Evolutionary conservation across 179 eudicot genomes (phyloP).

Genomic region (Patellifolia procumbens): DNA sequence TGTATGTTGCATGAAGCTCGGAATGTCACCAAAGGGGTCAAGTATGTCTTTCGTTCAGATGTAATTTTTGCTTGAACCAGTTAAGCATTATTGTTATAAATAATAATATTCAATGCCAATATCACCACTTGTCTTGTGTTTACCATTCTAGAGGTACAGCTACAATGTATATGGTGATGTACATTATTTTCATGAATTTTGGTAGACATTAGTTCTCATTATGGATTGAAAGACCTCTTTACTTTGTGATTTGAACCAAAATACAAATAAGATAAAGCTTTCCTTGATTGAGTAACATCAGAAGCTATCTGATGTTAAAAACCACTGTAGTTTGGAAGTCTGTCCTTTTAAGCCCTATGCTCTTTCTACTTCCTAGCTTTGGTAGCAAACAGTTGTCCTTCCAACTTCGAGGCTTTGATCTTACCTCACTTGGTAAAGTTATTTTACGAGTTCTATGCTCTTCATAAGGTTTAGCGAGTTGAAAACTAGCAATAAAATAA

Average conservation of each 20-base stretch:
- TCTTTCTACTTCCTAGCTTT: background rate
- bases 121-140: background rate
- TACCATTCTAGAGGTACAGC: background rate
- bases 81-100: conserved; percentile 6
- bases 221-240: background rate
- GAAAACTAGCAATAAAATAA: background rate
- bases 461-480: background rate
- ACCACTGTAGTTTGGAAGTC: background rate
- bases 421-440: background rate
- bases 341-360: no score
- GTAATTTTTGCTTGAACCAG: conserved; percentile 69
- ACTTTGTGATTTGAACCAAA: background rate
- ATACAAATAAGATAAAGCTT: background rate
- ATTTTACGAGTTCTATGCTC: background rate
- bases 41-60: conserved; percentile 90
- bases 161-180: conserved; percentile 20
- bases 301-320: background rate
- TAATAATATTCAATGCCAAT: background rate
- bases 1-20: conserved; percentile 98
- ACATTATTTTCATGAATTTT: conserved; percentile 13
- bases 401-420: background rate
- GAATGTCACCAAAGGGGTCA: conserved; percentile 74
- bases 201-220: background rate
- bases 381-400: background rate
- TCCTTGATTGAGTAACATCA: background rate